Evolutionary conservation across 352 stramenopile genomes (phyloP), one percentile per base, ranked within the genome.

Genomic region (Pythium rhizo-oryzae): DNA sequence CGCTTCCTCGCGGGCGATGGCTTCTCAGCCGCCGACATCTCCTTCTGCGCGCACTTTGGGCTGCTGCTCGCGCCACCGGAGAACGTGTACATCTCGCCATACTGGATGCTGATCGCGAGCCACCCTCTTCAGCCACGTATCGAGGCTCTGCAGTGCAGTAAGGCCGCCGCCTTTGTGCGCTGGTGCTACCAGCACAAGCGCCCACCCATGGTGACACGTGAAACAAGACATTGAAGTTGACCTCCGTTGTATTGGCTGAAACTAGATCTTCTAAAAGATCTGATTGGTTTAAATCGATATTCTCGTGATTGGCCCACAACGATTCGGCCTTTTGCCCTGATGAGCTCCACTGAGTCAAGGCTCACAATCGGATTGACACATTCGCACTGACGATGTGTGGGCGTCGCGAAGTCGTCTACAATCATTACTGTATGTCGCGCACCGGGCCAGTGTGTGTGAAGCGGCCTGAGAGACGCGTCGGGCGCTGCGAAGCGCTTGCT

Each of bases 171-270:
- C 55, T 85, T 76, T 24, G 79, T 86, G 33, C 65, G 72, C 12
- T 87, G 77, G 77, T 86, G 81, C 72, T 90, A 87, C 72, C 66
- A 71, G 65, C 68, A 86, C 70, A 75, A 78, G 18, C 81, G 79
- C 13, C 77, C 79, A 16, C 50, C 51, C 8, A 67, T 72, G 57
- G 28, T 44, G 23, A 25, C 1, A 37, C 2, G 7, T 55, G 16
- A 57, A 8, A 37, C 3, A 1, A 55, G 16, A 57, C 62, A 51
- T 19, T 54, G 33, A 56, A 39, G 54, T n/a, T 0, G 18, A 25
- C 30, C 19, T 15, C 24, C 3, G 3, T 8, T 3, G 7, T n/a
- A 67, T 67, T 72, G 65, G 65, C 24, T 52, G 37, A 65, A 61
- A 70, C 35, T 13, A 30, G 11, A 9, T 39, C 23, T 44, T 28